Percentiles rank a stretch among this genome's conserved stretches.
Evolutionary conservation across 441 rosid genomes (phyloP).

Genomic region (Syzygium syzygioides): DNA sequence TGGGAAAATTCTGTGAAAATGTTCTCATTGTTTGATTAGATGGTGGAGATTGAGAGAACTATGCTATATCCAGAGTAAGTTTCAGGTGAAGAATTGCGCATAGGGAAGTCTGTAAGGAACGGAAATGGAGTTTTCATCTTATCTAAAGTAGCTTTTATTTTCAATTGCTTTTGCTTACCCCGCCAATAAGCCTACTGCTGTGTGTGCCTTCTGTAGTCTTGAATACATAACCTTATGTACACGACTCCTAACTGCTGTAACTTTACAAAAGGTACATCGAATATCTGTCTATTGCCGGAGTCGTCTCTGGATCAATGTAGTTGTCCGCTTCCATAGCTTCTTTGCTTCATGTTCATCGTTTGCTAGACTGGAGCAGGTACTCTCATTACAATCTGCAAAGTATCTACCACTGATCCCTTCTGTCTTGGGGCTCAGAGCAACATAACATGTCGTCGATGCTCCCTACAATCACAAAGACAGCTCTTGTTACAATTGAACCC

Average conservation of each 20-base stretch:
- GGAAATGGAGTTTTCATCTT: background rate
- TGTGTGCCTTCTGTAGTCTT: background rate
- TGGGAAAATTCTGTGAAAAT: background rate
- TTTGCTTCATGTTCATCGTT: slow-evolving; percentile 58
- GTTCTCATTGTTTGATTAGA: background rate
- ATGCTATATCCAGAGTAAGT: background rate
- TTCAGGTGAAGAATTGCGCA: background rate
- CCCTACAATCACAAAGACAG: slow-evolving; percentile 39
- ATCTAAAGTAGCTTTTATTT: background rate
- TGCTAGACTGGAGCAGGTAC: slow-evolving; percentile 55
- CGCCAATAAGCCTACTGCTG: background rate
- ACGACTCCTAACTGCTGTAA: background rate
- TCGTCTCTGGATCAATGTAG: slow-evolving; percentile 43
- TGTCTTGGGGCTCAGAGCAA: slow-evolving; percentile 54
- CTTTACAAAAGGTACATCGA: background rate
- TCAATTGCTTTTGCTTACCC: background rate
- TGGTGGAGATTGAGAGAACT: background rate
- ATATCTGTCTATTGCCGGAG: slow-evolving; percentile 16
- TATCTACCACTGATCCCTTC: slow-evolving; percentile 64
- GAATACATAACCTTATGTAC: slow-evolving; percentile 7
- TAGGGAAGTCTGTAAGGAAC: background rate
- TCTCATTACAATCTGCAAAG: slow-evolving; percentile 85
- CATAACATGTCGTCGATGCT: slow-evolving; percentile 89
- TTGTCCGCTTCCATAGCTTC: slow-evolving; percentile 55
- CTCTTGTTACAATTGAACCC: background rate